Evolutionary conservation across 1,139 yeast species (phyloP).

Genomic region (Geotrichum australiense): DNA sequence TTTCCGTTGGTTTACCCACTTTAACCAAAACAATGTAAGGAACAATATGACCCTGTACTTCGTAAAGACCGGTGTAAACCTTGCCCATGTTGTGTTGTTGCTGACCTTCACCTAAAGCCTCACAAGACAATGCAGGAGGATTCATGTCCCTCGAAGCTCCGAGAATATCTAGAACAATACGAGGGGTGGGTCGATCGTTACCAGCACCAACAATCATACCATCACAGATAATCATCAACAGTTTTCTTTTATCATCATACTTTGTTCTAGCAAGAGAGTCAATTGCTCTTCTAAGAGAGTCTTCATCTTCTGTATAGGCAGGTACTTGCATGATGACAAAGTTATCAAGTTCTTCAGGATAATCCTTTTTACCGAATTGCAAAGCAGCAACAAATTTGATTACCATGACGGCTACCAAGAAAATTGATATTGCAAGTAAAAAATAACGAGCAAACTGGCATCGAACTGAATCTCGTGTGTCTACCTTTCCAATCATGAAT

Average conservation of each 20-base stretch:
- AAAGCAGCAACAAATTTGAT: slow-evolving; percentile 38
- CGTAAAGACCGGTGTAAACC: slow-evolving; percentile 38
- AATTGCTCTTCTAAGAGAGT: slow-evolving; percentile 38
- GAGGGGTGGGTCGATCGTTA: slow-evolving; percentile 39
- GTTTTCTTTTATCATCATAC: slow-evolving; percentile 39
- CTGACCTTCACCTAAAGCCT: slow-evolving; percentile 38
- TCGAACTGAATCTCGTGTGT: slow-evolving; percentile 35
- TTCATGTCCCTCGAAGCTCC: slow-evolving; percentile 37
- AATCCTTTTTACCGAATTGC: slow-evolving; percentile 33
- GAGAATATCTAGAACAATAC: slow-evolving; percentile 38
- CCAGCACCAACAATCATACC: slow-evolving; percentile 42
- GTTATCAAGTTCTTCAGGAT: slow-evolving; percentile 37
- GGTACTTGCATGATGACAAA: slow-evolving; percentile 41
- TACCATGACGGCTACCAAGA: slow-evolving; percentile 35
- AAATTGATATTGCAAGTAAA: slow-evolving; percentile 36
- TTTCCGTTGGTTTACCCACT: slow-evolving; percentile 40
- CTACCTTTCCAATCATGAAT: slow-evolving; percentile 38
- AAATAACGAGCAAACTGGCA: slow-evolving; percentile 40
- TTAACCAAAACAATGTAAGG: slow-evolving; percentile 40
- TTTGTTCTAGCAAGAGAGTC: slow-evolving; percentile 38
- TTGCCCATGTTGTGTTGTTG: slow-evolving; percentile 39
- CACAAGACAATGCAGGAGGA: slow-evolving; percentile 37
- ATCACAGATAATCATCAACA: slow-evolving; percentile 37
- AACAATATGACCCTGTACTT: slow-evolving; percentile 40
- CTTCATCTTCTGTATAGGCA: slow-evolving; percentile 41